These are phyloP conservation scores for Schoenoplectus triqueter DNA, from an alignment of 202 grass and related monocot genomes.

Conservation along the genomic window DNA sequence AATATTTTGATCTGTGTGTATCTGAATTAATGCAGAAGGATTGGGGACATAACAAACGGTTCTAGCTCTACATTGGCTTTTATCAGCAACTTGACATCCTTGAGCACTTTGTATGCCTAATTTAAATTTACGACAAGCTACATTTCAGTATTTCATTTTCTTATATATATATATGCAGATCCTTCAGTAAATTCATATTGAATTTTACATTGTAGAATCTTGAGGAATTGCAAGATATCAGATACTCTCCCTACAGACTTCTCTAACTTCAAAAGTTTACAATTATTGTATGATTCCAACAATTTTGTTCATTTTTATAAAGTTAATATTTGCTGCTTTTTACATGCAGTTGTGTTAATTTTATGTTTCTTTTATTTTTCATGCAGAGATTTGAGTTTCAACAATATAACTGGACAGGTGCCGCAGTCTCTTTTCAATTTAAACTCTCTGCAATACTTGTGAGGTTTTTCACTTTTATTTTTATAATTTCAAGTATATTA, in stretches of 20 bases:
- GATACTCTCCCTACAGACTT: constrained; percentile 70
- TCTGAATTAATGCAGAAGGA: constrained; percentile 59
- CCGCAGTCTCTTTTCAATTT: constrained; percentile 61
- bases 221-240: constrained; percentile 84
- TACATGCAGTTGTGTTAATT: constrained; percentile 24
- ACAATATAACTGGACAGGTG: constrained; percentile 86
- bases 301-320: constrained; percentile 25
- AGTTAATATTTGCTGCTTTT: neutral
- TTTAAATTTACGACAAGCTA: constrained; percentile 29
- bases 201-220: constrained; percentile 50
- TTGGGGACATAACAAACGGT: constrained; percentile 85
- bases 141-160: neutral
- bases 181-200: neutral
- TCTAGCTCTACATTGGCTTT: constrained; percentile 69
- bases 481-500: neutral
- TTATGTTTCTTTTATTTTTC: constrained; percentile 17
- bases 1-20: constrained; percentile 19
- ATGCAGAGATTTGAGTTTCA: constrained; percentile 89
- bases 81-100: constrained; percentile 69
- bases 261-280: constrained; percentile 41
- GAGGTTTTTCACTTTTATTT: constrained; percentile 39
- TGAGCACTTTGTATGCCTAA: constrained; percentile 63
- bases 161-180: neutral
- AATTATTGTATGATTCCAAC: constrained; percentile 38
- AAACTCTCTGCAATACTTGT: constrained; percentile 58